Evolutionary conservation across 2,329 filamentous ascomycete genomes (phyloP), one percentile per base, ranked within the genome.

Genomic region (Metarhizium sp.): DNA sequence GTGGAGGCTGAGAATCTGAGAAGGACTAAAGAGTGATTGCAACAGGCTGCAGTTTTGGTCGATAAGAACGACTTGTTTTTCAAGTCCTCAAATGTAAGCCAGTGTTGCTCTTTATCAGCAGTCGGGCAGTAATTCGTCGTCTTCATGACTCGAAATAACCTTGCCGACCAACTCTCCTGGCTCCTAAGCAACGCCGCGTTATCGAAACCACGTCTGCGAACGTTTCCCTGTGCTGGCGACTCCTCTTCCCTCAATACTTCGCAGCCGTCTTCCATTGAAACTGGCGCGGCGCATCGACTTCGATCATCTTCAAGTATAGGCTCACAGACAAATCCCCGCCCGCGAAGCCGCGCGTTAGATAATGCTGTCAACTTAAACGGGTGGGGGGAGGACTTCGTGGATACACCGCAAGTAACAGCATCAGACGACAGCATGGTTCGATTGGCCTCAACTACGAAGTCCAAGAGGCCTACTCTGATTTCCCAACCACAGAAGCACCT

Each of bases 61-160:
- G 18, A 4, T 25, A 20, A 6, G 42, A 20, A 45, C 42, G n/a
- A 45, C 6, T 45, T 45, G 42, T 20, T 29, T 11, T 48, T 16
- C 25, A 16, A 8, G 45, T 14, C 20, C 13, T 47, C 55, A 53
- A 46, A 59, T 60, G 55, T 38, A 49, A 40, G 42, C 36, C 40
- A 14, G 2, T 10, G 32, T 50, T 40, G 29, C 30, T 36, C 16
- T 7, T 18, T 16, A 18, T 29, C 10, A 38, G 1, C 16, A 18
- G 32, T 10, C 32, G 38, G 34, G 16, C 20, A 40, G 40, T 13
- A 18, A 32, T 29, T 55, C 58, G 62, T 69, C 69, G 74, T 66
- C 73, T 78, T 77, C 73, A 84, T 84, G 80, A 84, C 80, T 73
- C 78, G 77, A 66, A 82, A 83, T 71, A 84, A 84, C 65, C 74